A percentile compares a stretch with the other conserved stretches of the same genome.
These are phyloP conservation scores for Arthroderma sp. DNA, from an alignment of 2,329 filamentous ascomycete species.

Conservation along the genomic window DNA sequence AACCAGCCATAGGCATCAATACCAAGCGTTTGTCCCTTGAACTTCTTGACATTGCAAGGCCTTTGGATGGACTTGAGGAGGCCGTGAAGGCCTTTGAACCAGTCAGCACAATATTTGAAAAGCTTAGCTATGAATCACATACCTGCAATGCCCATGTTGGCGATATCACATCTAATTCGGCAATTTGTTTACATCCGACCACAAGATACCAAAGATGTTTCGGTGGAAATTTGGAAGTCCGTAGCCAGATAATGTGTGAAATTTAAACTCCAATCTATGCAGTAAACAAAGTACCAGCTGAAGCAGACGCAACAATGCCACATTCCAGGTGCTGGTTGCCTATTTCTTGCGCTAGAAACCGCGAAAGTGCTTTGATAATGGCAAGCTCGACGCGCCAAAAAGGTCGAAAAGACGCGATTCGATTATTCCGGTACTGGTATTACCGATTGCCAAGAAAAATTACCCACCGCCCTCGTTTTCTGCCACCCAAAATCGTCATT, in stretches of 20 bases:
- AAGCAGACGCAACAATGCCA: no score
- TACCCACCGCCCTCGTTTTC: not conserved
- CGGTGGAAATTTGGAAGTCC: no score
- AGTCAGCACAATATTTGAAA: not conserved
- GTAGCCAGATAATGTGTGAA: no score
- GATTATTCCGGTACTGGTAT: no score
- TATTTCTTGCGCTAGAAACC: no score
- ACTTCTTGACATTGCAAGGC: conserved; percentile 74
- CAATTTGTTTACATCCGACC: conserved; percentile 6
- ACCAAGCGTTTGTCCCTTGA: conserved; percentile 74
- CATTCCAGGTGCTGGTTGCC: no score
- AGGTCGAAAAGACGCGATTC: no score
- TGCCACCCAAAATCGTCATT: not conserved
- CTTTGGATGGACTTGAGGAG: conserved; percentile 94
- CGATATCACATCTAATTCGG: conserved; percentile 1
- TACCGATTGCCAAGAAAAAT: not conserved
- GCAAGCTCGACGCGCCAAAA: no score
- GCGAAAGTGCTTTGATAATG: no score
- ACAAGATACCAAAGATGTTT: no score
- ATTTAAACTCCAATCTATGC: no score
- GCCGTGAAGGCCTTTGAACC: conserved; percentile 59
- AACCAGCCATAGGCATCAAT: conserved; percentile 98
- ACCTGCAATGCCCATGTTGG: conserved; percentile 35
- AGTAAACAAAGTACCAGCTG: no score
- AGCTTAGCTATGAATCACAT: conserved; percentile 5